Evolutionary conservation across 495 filamentous ascomycete species (phyloP).

Genomic region (Cairneyella variabilis): DNA sequence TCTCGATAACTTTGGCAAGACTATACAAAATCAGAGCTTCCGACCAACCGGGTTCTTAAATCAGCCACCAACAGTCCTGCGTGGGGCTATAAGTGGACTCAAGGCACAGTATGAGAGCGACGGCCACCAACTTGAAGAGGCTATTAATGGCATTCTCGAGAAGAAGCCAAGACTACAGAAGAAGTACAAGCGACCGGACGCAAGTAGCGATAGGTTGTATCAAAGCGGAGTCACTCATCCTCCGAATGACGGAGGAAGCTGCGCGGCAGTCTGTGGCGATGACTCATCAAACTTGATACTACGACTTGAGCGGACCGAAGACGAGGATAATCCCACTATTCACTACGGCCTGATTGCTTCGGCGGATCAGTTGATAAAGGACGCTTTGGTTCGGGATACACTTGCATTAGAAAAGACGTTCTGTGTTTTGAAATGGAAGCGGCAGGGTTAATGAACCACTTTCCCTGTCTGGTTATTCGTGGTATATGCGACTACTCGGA

Average conservation of each 20-base stretch:
- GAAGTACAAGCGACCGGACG: constrained; percentile 27
- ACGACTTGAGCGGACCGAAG: constrained; percentile 25
- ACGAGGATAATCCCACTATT: constrained; percentile 28
- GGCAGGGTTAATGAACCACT: constrained; percentile 37
- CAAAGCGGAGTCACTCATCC: constrained; percentile 26
- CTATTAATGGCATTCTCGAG: constrained; percentile 22
- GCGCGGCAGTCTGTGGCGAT: constrained; percentile 24
- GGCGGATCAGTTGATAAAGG: constrained; percentile 24
- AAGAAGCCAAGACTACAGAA: constrained; percentile 21
- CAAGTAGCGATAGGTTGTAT: constrained; percentile 33
- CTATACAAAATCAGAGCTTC: constrained; percentile 8
- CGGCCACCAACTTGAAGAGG: constrained; percentile 21
- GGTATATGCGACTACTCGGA: constrained; percentile 42
- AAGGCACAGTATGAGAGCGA: not conserved
- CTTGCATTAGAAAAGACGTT: constrained; percentile 18
- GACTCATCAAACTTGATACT: constrained; percentile 24
- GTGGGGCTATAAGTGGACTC: constrained; percentile 21
- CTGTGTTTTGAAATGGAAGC: constrained; percentile 47
- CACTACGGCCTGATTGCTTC: constrained; percentile 34
- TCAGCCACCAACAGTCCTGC: constrained; percentile 29
- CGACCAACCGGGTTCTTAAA: constrained; percentile 9
- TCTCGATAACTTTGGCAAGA: constrained; percentile 16
- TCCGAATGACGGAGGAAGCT: constrained; percentile 19
- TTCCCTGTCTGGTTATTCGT: constrained; percentile 34
- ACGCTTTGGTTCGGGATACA: constrained; percentile 14